Percentiles rank a stretch among this genome's conserved stretches.
Evolutionary conservation across 139 green algal species (phyloP).

Genomic region (Tetraselmis striata): DNA sequence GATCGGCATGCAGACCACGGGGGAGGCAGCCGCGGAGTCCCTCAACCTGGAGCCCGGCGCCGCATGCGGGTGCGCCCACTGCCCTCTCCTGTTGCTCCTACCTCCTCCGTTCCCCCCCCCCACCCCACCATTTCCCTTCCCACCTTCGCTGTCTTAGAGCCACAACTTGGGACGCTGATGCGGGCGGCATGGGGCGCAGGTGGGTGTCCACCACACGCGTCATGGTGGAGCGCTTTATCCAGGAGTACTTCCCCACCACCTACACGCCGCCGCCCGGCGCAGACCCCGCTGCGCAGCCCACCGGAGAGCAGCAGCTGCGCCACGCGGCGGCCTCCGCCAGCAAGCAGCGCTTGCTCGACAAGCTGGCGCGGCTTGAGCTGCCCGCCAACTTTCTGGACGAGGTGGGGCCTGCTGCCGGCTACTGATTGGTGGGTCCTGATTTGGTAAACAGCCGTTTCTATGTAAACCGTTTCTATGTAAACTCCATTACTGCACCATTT

Average conservation of each 20-base stretch:
- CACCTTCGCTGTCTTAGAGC: too few relatives aligned
- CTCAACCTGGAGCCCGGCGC: conserved; percentile 47
- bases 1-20: conserved; percentile 67
- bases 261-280: not conserved
- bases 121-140: too few relatives aligned
- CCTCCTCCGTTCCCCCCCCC: too few relatives aligned
- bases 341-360: conserved; percentile 38
- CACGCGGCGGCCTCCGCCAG: not conserved
- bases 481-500: too few relatives aligned
- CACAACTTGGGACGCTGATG: too few relatives aligned
- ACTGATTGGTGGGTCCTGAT: too few relatives aligned
- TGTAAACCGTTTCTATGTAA: too few relatives aligned
- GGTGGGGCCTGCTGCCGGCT: too few relatives aligned
- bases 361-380: conserved; percentile 42
- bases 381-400: conserved; percentile 84
- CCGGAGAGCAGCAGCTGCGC: not conserved
- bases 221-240: conserved; percentile 67
- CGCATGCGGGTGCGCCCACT: conserved; percentile 34
- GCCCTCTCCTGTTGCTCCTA: too few relatives aligned
- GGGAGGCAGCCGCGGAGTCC: conserved; percentile 39
- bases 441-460: too few relatives aligned
- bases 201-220: conserved; percentile 62
- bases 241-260: conserved; percentile 52
- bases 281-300: not conserved
- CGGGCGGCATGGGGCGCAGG: too few relatives aligned